phyloP scores from a whole-genome alignment of 768 basidiomycete genomes.

The Xerocomellus chrysenteron region DNA sequence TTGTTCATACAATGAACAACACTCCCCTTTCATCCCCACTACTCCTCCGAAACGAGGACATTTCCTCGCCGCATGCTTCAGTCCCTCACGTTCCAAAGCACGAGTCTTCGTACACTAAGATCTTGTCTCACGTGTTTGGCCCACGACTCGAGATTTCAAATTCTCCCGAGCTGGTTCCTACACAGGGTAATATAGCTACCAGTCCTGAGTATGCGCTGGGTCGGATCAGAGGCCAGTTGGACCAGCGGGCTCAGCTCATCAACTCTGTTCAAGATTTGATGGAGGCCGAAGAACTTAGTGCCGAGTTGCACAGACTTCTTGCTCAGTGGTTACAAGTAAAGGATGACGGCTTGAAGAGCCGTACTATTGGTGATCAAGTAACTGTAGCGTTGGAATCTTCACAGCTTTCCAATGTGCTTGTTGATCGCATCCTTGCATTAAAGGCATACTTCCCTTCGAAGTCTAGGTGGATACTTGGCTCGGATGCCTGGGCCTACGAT shows the following conservation, averaged over 20 bases:
- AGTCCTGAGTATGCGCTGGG: slow-evolving; percentile 96
- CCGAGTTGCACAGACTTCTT: slow-evolving; percentile 67
- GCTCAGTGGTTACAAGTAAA: slow-evolving; percentile 78
- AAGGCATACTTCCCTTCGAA: slow-evolving; percentile 60
- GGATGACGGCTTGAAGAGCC: slow-evolving; percentile 67
- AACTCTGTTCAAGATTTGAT: slow-evolving; percentile 65
- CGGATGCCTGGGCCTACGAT: slow-evolving; percentile 98
- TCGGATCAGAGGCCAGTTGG: slow-evolving; percentile 79
- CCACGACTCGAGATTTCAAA: slow-evolving; percentile 84
- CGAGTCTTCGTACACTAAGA: slow-evolving; percentile 88
- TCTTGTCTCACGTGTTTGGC: slow-evolving; percentile 77
- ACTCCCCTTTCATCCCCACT: slow-evolving; percentile 43
- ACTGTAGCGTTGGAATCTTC: slow-evolving; percentile 46
- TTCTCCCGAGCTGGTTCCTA: slow-evolving; percentile 67
- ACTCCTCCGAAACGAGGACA: slow-evolving; percentile 43
- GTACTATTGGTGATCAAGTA: slow-evolving; percentile 56
- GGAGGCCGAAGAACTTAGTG: slow-evolving; percentile 44
- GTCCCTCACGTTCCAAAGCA: slow-evolving; percentile 79
- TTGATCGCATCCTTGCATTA: slow-evolving; percentile 57
- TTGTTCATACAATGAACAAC: slow-evolving; percentile 46
- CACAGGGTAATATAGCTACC: slow-evolving; percentile 75
- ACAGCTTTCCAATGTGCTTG: slow-evolving; percentile 40
- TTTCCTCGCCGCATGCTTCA: slow-evolving; percentile 22
- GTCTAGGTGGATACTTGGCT: slow-evolving; percentile 96
- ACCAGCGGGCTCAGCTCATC: slow-evolving; percentile 69